Evolutionary conservation across 2,329 filamentous ascomycete genomes (phyloP), one percentile per base, ranked within the genome.

Genomic region (Metarhizium humberi): DNA sequence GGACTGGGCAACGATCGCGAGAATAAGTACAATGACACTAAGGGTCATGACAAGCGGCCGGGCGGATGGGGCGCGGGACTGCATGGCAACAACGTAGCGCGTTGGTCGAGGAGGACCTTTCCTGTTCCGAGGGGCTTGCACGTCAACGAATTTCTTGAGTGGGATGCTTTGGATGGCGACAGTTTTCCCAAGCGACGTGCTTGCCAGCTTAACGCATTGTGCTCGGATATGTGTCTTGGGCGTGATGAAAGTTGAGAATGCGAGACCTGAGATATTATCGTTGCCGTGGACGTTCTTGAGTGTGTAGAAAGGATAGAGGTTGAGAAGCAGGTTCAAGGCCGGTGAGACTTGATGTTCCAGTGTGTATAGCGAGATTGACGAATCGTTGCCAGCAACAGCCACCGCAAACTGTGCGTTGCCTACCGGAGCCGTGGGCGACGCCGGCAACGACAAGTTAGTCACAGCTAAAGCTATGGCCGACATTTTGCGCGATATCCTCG

Each of bases 141-240:
- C 68, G 60, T 75, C 70, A 51, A 72, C 57, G 45, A 72, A 63
- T 57, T 72, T 75, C 60, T 73, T 75, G 50, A 96, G 78, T 0
- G 89, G 85, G 59, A 96, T 84, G 43, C 83, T 87, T 69, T 95
- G 89, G 30, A 95, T 85, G 34, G 87, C 83, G 45, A 91, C 82
- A 0, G 85, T 88, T 67, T 91, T 92, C 57, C 84, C 86, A 62
- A 95, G 84, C 51, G 87, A 90, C 45, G 90, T 87, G 50, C 88
- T 92, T 34, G 89, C 91, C 3, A 96, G 80, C 63, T 88, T 89
- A 61, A 95, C 74, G 64, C 57, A 65, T 51, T 70, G 71, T 51
- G 64, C 60, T 14, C 64, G 66, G 43, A 63, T 52, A 72, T 73
- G 54, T 68, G 62, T 73, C 58, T 78, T 74, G n/a, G 80, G 82